These are phyloP conservation scores for Monosporozyma servazzii DNA, from an alignment of 805 yeast genomes.

Conservation along the genomic window DNA sequence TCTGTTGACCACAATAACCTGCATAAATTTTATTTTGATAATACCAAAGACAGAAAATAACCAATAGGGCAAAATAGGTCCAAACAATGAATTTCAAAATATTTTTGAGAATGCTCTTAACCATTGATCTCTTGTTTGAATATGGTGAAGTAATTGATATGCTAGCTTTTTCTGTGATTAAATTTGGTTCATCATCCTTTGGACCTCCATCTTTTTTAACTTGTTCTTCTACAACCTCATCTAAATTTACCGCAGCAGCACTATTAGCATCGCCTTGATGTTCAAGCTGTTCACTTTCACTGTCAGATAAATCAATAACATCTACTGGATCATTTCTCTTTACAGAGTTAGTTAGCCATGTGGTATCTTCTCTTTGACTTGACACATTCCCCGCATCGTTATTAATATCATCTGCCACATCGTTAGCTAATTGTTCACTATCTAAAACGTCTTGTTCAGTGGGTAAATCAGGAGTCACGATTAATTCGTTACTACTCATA, in stretches of 20 bases:
- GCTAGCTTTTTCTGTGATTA: neutral
- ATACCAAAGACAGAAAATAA: conserved; percentile 44
- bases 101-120: neutral
- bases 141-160: neutral
- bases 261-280: neutral
- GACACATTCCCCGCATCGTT: neutral
- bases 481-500: neutral
- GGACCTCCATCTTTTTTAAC: neutral
- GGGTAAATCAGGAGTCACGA: conserved; percentile 14
- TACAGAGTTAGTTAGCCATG: neutral
- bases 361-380: neutral
- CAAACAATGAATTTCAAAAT: conserved; percentile 9
- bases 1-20: conserved; percentile 71
- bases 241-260: neutral
- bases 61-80: neutral
- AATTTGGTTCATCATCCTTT: neutral
- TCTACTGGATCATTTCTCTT: neutral
- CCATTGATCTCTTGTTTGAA: neutral
- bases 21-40: conserved; percentile 50
- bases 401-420: neutral
- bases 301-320: neutral
- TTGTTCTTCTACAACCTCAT: neutral
- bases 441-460: conserved; percentile 14
- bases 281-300: neutral
- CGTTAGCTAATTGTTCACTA: neutral